These are phyloP conservation scores for Coemansia sp. DNA, from an alignment of 192 early-diverging fungal species.

Conservation along the genomic window DNA sequence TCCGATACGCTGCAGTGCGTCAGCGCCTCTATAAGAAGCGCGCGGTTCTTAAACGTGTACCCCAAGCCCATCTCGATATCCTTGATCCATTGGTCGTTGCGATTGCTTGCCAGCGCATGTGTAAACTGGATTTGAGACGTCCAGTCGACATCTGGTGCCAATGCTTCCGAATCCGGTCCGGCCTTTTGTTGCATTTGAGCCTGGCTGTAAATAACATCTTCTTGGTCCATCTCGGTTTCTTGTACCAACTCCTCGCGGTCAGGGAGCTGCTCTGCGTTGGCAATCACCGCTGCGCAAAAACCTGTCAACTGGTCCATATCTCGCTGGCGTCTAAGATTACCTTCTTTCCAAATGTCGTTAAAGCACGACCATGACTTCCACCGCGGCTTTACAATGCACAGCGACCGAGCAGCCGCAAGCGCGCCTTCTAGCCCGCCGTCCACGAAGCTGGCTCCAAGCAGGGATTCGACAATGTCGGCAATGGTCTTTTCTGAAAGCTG, in stretches of 20 bases:
- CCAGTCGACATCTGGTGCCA: neutral
- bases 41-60: slow-evolving; percentile 71
- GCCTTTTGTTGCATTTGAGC: neutral
- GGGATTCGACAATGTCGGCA: slow-evolving; percentile 85
- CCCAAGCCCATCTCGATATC: slow-evolving; percentile 43
- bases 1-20: slow-evolving; percentile 78
- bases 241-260: slow-evolving; percentile 24
- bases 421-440: slow-evolving; percentile 60
- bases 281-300: slow-evolving; percentile 17
- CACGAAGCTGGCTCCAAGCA: slow-evolving; percentile 75
- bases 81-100: slow-evolving; percentile 1
- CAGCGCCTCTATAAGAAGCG: slow-evolving; percentile 74
- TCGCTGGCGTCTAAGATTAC: slow-evolving; percentile 8
- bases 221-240: slow-evolving; percentile 34
- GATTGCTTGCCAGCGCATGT: neutral
- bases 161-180: too few relatives aligned
- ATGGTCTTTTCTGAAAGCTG: slow-evolving; percentile 79
- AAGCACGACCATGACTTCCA: slow-evolving; percentile 45
- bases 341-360: slow-evolving; percentile 21
- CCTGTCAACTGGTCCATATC: slow-evolving; percentile 18
- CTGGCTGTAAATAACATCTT: slow-evolving; percentile 27
- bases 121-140: neutral
- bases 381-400: slow-evolving; percentile 44
- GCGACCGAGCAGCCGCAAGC: slow-evolving; percentile 56
- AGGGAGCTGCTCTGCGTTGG: neutral